Conservation (phyloP, 768 basidiomycete genomes). For the Galerina marginata region DNA sequence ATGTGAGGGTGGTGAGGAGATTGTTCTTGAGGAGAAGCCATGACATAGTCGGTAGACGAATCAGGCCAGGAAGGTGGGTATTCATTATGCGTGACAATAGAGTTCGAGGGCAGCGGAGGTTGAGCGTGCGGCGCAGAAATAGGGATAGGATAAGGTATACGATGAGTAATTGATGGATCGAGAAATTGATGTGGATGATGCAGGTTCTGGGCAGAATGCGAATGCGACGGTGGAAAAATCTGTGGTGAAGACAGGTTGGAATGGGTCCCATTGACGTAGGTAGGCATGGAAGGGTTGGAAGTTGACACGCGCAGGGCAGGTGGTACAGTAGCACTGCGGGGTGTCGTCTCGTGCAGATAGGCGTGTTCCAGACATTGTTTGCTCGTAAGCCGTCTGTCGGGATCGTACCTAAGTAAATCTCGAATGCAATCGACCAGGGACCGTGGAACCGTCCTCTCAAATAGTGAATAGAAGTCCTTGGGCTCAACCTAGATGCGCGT, state of each 20-base stretch:
- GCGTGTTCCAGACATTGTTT: conserved; percentile 86
- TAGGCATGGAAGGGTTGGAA: conserved; percentile 38
- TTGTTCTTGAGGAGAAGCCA: conserved; percentile 62
- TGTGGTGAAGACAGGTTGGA: conserved; percentile 39
- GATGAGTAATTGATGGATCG: conserved; percentile 56
- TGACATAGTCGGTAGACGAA: conserved; percentile 54
- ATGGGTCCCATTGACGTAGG: conserved; percentile 40
- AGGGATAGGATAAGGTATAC: conserved; percentile 50
- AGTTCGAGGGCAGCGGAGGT: conserved; percentile 24
- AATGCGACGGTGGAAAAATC: conserved; percentile 52
- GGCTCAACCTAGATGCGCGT: conserved; percentile 58
- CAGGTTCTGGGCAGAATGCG: conserved; percentile 44
- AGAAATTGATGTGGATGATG: conserved; percentile 48
- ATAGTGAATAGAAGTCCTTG: conserved; percentile 71
- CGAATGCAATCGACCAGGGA: conserved; percentile 91
- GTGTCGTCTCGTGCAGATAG: conserved; percentile 84
- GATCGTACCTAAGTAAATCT: conserved; percentile 92
- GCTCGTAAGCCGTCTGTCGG: conserved; percentile 84
- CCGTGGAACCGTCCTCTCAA: conserved; percentile 77
- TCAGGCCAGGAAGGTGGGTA: conserved; percentile 31
- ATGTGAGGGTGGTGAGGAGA: conserved; percentile 42
- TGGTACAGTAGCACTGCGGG: conserved; percentile 60
- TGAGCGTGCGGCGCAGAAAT: conserved; percentile 15
- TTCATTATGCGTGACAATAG: conserved; percentile 30
- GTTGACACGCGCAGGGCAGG: conserved; percentile 58